These are phyloP conservation scores for Arthroderma sp. DNA, from an alignment of 2,329 filamentous ascomycete genomes.

Conservation along the genomic window DNA sequence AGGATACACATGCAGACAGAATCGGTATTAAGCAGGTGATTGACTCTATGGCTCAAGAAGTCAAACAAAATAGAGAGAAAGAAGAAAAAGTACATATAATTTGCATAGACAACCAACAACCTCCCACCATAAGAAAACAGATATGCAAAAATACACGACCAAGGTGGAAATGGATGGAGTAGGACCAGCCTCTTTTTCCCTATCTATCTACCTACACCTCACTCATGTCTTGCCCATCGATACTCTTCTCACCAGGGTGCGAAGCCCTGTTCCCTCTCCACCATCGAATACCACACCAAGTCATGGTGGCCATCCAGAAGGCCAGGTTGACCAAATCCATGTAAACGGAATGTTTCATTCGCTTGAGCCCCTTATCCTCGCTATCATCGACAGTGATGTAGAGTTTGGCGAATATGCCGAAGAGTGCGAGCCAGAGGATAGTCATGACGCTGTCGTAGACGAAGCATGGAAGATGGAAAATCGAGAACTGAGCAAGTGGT, in stretches of 20 bases:
- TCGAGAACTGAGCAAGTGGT: constrained; percentile 19
- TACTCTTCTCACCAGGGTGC: constrained; percentile 9
- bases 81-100: too few relatives aligned
- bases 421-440: constrained; percentile 67
- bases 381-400: constrained; percentile 45
- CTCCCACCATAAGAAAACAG: too few relatives aligned
- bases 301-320: constrained; percentile 57
- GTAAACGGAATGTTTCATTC: constrained; percentile 84
- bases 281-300: constrained; percentile 24
- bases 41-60: too few relatives aligned
- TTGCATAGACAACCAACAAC: too few relatives aligned
- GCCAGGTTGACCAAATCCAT: constrained; percentile 61
- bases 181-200: neutral
- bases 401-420: constrained; percentile 71
- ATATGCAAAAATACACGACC: too few relatives aligned
- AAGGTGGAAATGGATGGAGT: too few relatives aligned
- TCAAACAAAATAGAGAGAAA: too few relatives aligned
- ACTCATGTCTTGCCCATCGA: constrained; percentile 3
- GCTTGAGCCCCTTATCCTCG: constrained; percentile 43
- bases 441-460: constrained; percentile 60
- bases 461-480: constrained; percentile 35
- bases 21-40: too few relatives aligned
- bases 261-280: constrained; percentile 15
- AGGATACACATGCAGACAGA: too few relatives aligned
- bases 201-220: constrained; percentile 1